Base-by-base conservation (phyloP, 2,329 filamentous ascomycete species). In the Sphaceloma murrayae region DNA sequence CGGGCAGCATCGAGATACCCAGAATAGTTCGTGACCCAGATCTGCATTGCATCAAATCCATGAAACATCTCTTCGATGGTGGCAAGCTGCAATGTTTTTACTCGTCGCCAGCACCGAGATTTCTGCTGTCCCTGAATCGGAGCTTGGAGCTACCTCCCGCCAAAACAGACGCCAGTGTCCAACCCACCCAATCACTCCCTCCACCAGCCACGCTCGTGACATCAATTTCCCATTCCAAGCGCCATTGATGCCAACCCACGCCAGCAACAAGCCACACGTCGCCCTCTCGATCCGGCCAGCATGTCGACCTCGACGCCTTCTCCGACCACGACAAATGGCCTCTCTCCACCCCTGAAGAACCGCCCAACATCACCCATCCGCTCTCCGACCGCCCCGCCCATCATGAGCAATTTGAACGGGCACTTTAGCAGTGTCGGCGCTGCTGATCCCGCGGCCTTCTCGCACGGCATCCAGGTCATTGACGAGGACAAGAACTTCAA, bases 401-500 rank as follows among this genome's bases (percentile, higher is more conserved):
- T 58, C 47, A 54, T 60, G 54, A 50, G 40, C 46, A 68, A 69
- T 60, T 69, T 86, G 78, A 93, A 91, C 67, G 80, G 82, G 62
- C 82, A 89, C 63, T 87, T 89, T 65, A 80, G 82, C 55, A 71
- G 76, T 45, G 77, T 84, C 39, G 67, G 66, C 61, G 70, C 73
- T 67, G 73, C 77, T 57, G 67, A 69, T 51, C 71, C 73, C 54
- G 72, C 77, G 60, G 73, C 78, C 52, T 96, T 89, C 64, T 84
- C 87, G 59, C 84, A 94, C 75, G 91, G 91, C 60, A 85, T 96
- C 59, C 91, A 98, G 67, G 87, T 98, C 56, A 85, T 98, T 60
- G 86, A 95, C 62, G 88, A 88, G 67, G 81, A 93, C 60, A 96
- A 96, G 70, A 75, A 85, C 56, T 98, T 95, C 78, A 96, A 94